These are phyloP conservation scores for Xanthoconium stramineum DNA, from an alignment of 768 basidiomycete genomes.

Conservation along the genomic window DNA sequence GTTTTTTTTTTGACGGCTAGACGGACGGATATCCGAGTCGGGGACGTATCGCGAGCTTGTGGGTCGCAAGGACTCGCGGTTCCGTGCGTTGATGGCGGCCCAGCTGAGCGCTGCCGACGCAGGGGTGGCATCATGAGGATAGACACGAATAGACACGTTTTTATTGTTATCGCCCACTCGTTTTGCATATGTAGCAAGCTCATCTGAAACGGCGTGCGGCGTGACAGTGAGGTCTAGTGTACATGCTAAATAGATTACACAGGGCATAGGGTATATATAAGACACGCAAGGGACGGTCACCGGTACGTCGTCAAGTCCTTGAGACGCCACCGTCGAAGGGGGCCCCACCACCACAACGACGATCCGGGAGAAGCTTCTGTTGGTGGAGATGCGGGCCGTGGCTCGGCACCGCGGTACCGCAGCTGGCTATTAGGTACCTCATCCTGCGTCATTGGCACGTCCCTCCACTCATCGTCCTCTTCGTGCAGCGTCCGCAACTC, in stretches of 20 bases:
- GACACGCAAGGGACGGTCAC: slow-evolving; percentile 1
- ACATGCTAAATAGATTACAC: slow-evolving; percentile 7
- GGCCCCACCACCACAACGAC: slow-evolving; percentile 82
- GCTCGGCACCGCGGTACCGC: slow-evolving; percentile 7
- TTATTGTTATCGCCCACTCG: not conserved
- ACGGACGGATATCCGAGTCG: slow-evolving; percentile 76
- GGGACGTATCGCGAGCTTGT: slow-evolving; percentile 81
- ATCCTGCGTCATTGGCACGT: not conserved
- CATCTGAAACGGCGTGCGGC: not conserved
- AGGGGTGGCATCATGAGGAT: slow-evolving; percentile 8
- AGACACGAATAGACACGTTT: slow-evolving; percentile 7
- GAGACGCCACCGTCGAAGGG: slow-evolving; percentile 68
- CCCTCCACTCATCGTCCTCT: slow-evolving; percentile 28
- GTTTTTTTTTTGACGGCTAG: slow-evolving; percentile 28
- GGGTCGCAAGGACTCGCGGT: slow-evolving; percentile 68
- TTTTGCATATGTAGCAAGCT: slow-evolving; percentile 6
- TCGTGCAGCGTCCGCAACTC: not conserved
- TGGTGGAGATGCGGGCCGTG: not conserved
- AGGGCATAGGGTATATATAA: not conserved
- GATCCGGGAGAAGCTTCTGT: slow-evolving; percentile 14
- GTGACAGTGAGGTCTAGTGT: not conserved
- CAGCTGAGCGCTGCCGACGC: slow-evolving; percentile 58
- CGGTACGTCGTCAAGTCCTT: slow-evolving; percentile 73
- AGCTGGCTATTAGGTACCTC: not conserved
- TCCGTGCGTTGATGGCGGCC: slow-evolving; percentile 86